Evolutionary conservation across 305 asterid species (phyloP), one percentile per base, ranked within the genome.

Genomic region (Fraxinus latifolia): DNA sequence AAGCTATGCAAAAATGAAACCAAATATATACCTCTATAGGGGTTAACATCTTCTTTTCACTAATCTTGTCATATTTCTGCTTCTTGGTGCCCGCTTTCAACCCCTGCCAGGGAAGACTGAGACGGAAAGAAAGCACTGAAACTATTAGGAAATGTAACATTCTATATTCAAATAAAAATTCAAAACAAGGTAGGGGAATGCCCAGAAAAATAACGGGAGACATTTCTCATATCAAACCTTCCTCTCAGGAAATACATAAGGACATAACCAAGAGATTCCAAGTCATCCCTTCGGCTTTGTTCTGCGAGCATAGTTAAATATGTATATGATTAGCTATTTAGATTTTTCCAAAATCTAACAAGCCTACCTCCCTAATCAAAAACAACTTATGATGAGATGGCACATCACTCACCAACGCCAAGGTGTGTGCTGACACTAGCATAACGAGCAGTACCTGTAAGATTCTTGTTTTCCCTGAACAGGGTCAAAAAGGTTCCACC

Each of bases 81-180:
- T 92, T 91, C 83, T 92, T 92, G 33, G 89, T 92, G 76, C 94
- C 93, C 47, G 91, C 96, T 90, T 86, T 90, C 62, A 92, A 90
- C 77, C 96, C 96, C 86, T 92, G 97, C 97, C 97, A 92, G 21
- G 97, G 95, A 81, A 92, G 94, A 87, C 97, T 92, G 83, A 34
- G 73, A 85, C 80, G 79, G 76, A 76, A 85, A 71, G 79, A 67
- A 62, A 79, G 31, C 6, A 50, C 15, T 62, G 39, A 80, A 62
- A 31, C 47, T 81, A 74, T 80, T 53, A 71, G 65, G 77, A 78
- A 33, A 76, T 68, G 42, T 42, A 79, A 83, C 50, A 32, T 53
- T 74, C 62, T 17, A 5, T 44, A 76, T 70, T 77, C 21, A 79
- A 44, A 44, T n/a, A 21, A 80, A 78, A 80, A 74, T 62, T 60